phyloP scores from a whole-genome alignment of 2,329 filamentous ascomycete species.

The Pseudovirgaria hyperparasitica region DNA sequence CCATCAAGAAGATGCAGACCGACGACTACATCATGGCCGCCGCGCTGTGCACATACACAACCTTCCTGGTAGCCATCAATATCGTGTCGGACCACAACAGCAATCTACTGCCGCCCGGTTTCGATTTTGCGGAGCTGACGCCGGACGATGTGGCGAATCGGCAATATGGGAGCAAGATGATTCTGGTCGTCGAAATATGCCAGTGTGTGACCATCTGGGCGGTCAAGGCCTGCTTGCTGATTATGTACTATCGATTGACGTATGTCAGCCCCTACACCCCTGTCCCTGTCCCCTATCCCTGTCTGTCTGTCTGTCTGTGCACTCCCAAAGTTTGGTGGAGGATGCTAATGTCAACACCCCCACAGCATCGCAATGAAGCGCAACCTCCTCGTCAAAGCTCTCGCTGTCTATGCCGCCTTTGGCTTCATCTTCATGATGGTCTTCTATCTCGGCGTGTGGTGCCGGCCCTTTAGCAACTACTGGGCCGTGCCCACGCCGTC shows the following conservation, averaged over 20 bases:
- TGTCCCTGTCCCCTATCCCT: background rate
- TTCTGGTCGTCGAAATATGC: slow-evolving; percentile 26
- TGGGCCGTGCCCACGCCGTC: slow-evolving; percentile 17
- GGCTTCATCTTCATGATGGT: slow-evolving; percentile 26
- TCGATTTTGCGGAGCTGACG: slow-evolving; percentile 30
- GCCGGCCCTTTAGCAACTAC: slow-evolving; percentile 23
- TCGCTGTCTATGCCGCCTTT: slow-evolving; percentile 21
- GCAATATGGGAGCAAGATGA: slow-evolving; percentile 23
- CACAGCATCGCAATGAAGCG: slow-evolving; percentile 15
- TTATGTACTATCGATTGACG: slow-evolving; percentile 26
- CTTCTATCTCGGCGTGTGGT: slow-evolving; percentile 28
- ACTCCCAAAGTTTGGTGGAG: background rate
- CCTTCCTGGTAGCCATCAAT: slow-evolving; percentile 36
- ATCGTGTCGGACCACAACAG: slow-evolving; percentile 26
- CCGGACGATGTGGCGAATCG: slow-evolving; percentile 12
- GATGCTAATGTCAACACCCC: slow-evolving; percentile 1
- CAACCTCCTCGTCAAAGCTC: slow-evolving; percentile 20
- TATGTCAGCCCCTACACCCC: slow-evolving; percentile 6
- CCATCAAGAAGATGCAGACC: slow-evolving; percentile 35
- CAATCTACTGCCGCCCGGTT: slow-evolving; percentile 32
- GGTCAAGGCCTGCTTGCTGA: slow-evolving; percentile 22
- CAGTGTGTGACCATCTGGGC: slow-evolving; percentile 25
- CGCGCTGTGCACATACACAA: slow-evolving; percentile 35
- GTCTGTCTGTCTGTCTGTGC: slow-evolving; percentile 1
- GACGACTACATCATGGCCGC: slow-evolving; percentile 46